Percentiles rank a stretch among this genome's conserved stretches.
phyloP scores from a whole-genome alignment of 768 basidiomycete genomes.

The Trichaptum fuscoviolaceum region DNA sequence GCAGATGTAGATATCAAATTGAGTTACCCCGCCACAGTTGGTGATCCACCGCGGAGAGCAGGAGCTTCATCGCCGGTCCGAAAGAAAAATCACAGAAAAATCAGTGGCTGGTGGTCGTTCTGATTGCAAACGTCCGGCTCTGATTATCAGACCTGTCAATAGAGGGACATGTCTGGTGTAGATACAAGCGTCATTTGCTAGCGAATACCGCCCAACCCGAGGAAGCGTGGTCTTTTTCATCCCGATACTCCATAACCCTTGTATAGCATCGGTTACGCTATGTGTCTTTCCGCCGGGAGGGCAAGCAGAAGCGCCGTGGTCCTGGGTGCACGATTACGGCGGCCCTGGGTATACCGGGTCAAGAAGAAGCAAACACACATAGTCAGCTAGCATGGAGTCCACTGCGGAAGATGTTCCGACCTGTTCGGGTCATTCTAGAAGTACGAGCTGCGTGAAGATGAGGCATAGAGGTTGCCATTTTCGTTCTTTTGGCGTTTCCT shows the following conservation, averaged over 20 bases:
- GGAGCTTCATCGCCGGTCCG: not conserved
- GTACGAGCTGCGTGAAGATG: not conserved
- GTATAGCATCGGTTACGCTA: not conserved
- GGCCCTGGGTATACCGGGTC: not conserved
- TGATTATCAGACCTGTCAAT: not conserved
- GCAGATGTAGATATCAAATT: not conserved
- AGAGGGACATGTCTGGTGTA: not conserved
- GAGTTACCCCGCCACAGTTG: not conserved
- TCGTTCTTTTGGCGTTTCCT: not conserved
- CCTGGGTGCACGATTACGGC: not conserved
- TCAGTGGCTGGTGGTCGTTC: not conserved
- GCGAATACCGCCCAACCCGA: not conserved
- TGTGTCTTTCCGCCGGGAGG: not conserved
- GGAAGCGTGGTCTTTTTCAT: not conserved
- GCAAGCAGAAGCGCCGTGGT: not conserved
- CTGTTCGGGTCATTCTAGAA: not conserved
- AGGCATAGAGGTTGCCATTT: not conserved
- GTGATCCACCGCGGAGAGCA: not conserved
- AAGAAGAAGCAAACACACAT: not conserved
- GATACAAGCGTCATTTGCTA: not conserved
- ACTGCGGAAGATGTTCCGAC: not conserved
- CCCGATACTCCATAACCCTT: not conserved
- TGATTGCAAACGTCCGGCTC: not conserved
- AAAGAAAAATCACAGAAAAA: not conserved
- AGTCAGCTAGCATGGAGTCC: not conserved